Evolutionary conservation across 768 basidiomycete species (phyloP), one percentile per base, ranked within the genome.

Genomic region (Pisolithus tinctorius): DNA sequence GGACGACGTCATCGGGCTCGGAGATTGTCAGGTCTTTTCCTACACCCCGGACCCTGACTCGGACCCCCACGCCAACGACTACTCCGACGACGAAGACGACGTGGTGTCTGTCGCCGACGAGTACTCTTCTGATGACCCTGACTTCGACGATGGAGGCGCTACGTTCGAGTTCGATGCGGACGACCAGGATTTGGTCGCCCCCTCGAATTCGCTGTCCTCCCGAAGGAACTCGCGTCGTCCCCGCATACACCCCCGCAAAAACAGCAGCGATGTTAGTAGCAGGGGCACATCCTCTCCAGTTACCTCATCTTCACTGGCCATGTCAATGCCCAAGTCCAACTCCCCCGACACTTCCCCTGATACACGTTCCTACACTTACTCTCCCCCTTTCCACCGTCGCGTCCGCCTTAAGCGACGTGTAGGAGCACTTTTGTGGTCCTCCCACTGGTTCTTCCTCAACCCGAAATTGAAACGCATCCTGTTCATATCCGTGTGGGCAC

Each of bases 381-480:
- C n/a, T 11, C 66, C 68, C 34, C 65, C 68, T 4, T 53, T 62
- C 45, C 53, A 26, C 36, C 58, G 70, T 69, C 74, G 74, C 56
- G 71, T 79, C 50, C 76, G 74, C 31, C 61, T 79, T 48, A 80
- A 78, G 62, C 79, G 70, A 27, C 63, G 83, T 55, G 77, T 81
- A 17, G 90, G 91, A 16, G 86, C 91, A 4, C 71, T 97, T 51
- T 76, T 97, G 6, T 98, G 94, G 94, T 93, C 90, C 31, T 91
- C 90, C 10, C 91, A 95, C 66, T 95, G 92, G 86, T 97, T 98
- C 76, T 95, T 98, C 74, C 74, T 92, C 61, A 95, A 93, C 75
- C 80, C 86, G 61, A 94, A 92, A 73, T 72, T 84, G 70, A 96
- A 94, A 73, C 83, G 94, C 20, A 82, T 97, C 60, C 70, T 98